These are phyloP conservation scores for Penicillium pancosmium DNA, from an alignment of 495 filamentous ascomycete species.

Conservation along the genomic window DNA sequence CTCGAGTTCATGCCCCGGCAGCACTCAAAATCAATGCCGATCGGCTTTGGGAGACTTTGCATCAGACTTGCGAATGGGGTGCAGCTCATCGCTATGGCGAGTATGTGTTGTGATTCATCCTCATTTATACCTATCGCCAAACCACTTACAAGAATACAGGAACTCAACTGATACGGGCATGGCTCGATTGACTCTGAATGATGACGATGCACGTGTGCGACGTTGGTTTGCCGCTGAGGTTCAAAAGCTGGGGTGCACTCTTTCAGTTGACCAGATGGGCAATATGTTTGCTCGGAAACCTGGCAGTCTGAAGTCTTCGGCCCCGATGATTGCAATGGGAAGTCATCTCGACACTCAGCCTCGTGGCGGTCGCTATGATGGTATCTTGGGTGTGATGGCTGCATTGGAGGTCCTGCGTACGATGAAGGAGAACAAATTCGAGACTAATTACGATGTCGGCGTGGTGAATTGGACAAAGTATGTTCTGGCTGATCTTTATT, in stretches of 20 bases:
- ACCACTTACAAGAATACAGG: constrained; percentile 13
- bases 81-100: constrained; percentile 34
- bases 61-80: constrained; percentile 41
- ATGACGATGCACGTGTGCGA: constrained; percentile 67
- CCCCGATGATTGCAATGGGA: constrained; percentile 48
- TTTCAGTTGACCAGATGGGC: constrained; percentile 62
- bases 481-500: neutral
- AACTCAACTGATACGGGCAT: constrained; percentile 54
- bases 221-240: constrained; percentile 72
- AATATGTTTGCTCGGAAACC: constrained; percentile 71
- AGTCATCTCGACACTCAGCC: constrained; percentile 64
- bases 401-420: constrained; percentile 69
- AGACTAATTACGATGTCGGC: constrained; percentile 66
- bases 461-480: constrained; percentile 77
- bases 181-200: constrained; percentile 64
- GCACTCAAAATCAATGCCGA: constrained; percentile 36
- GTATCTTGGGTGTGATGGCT: constrained; percentile 69
- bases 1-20: constrained; percentile 19
- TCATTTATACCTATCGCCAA: neutral
- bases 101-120: constrained; percentile 23
- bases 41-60: constrained; percentile 38
- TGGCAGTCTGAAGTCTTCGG: constrained; percentile 45
- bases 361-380: constrained; percentile 70
- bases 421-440: constrained; percentile 62
- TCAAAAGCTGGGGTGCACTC: constrained; percentile 60